phyloP scores from a whole-genome alignment of 257 asterid genomes.

The Echium plantagineum region DNA sequence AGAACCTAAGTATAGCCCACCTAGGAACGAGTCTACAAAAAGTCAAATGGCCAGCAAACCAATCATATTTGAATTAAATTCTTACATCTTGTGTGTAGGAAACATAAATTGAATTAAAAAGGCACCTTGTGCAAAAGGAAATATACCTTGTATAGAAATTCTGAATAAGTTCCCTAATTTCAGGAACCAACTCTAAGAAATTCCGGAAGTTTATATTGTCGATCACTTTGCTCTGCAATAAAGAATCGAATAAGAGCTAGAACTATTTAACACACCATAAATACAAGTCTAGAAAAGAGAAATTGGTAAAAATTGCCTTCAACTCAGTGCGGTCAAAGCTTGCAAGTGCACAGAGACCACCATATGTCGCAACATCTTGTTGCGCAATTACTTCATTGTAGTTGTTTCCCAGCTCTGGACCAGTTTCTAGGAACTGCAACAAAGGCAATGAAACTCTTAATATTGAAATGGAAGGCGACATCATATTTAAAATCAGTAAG shows the following conservation, averaged over 20 bases:
- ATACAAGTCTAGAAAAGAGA: background rate
- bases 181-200: slow-evolving; percentile 94
- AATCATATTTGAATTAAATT: background rate
- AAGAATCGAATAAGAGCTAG: slow-evolving; percentile 7
- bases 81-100: background rate
- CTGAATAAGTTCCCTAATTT: slow-evolving; percentile 84
- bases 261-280: slow-evolving; percentile 3
- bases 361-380: slow-evolving; percentile 97
- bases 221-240: slow-evolving; percentile 87
- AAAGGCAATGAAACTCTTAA: slow-evolving; percentile 3
- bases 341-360: slow-evolving; percentile 97
- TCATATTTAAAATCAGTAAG: background rate
- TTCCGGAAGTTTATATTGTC: slow-evolving; percentile 77
- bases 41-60: background rate
- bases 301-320: slow-evolving; percentile 39
- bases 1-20: too few species aligned
- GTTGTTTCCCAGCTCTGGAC: slow-evolving; percentile 68
- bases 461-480: background rate
- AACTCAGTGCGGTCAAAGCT: slow-evolving; percentile 90
- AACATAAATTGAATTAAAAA: too few species aligned
- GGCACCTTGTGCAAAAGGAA: background rate
- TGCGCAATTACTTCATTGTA: slow-evolving; percentile 81
- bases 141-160: slow-evolving; percentile 87
- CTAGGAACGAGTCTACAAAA: background rate
- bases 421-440: slow-evolving; percentile 83